Percentiles rank a stretch among this genome's conserved stretches.
phyloP scores from a whole-genome alignment of 768 basidiomycete genomes.

The Asterophora lycoperdoides region DNA sequence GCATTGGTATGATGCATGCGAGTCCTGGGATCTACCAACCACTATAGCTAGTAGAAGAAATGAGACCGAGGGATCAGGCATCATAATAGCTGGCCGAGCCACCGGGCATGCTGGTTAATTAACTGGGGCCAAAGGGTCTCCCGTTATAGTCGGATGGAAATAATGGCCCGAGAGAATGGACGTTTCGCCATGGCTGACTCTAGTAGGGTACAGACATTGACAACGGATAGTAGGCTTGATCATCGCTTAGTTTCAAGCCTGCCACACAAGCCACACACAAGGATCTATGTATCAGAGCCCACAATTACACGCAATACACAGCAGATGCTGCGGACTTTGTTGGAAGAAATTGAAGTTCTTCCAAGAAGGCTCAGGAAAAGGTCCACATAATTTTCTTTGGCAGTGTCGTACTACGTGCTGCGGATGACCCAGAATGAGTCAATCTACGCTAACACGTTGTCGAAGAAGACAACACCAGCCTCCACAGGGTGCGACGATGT shows the following conservation, averaged over 20 bases:
- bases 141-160: not conserved
- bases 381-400: not conserved
- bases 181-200: no score
- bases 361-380: not conserved
- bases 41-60: not conserved
- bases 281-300: not conserved
- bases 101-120: not conserved
- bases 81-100: no score
- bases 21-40: no score
- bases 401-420: not conserved
- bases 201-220: no score
- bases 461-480: not conserved
- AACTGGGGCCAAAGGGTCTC: not conserved
- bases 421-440: not conserved
- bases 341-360: no score
- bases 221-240: no score
- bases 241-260: conserved; percentile 1
- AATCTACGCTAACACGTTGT: not conserved
- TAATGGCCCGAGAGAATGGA: not conserved
- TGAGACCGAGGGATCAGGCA: not conserved
- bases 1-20: conserved; percentile 7
- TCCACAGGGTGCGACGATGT: not conserved
- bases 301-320: not conserved
- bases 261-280: not conserved
- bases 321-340: not conserved